phyloP scores from a whole-genome alignment of 805 yeast genomes.

The Sungouiella thailandica region DNA sequence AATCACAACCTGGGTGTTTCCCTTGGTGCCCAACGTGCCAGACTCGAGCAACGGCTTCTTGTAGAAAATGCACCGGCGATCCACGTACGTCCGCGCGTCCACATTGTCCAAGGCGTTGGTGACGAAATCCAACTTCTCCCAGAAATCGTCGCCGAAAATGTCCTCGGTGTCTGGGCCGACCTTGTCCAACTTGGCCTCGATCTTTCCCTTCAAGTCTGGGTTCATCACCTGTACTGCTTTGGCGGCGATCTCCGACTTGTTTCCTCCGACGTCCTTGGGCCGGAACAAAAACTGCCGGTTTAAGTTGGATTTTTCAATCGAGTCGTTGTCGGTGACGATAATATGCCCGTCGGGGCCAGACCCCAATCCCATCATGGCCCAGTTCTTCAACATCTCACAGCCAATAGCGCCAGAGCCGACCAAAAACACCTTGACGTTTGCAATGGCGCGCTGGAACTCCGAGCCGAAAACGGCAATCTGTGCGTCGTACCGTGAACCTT shows the following conservation, averaged over 20 bases:
- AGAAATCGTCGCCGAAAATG: slow-evolving; percentile 78
- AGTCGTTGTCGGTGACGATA: slow-evolving; percentile 85
- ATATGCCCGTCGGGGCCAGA: slow-evolving; percentile 87
- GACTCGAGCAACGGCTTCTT: slow-evolving; percentile 88
- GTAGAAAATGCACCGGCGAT: slow-evolving; percentile 92
- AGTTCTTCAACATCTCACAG: slow-evolving; percentile 95
- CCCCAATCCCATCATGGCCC: slow-evolving; percentile 97
- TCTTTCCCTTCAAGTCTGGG: slow-evolving; percentile 73
- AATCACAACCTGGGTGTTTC: slow-evolving; percentile 93
- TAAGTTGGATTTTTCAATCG: slow-evolving; percentile 91
- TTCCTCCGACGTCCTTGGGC: slow-evolving; percentile 87
- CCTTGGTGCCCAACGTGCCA: slow-evolving; percentile 97
- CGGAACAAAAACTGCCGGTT: slow-evolving; percentile 96
- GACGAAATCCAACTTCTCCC: slow-evolving; percentile 81
- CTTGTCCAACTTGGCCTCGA: slow-evolving; percentile 73
- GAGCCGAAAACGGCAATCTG: slow-evolving; percentile 93
- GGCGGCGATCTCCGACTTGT: slow-evolving; percentile 89
- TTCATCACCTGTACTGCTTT: slow-evolving; percentile 80
- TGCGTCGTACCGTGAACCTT: slow-evolving; percentile 82
- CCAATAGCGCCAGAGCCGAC: slow-evolving; percentile 99
- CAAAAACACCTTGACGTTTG: slow-evolving; percentile 77
- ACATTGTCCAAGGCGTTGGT: slow-evolving; percentile 97
- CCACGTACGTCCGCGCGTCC: slow-evolving; percentile 97
- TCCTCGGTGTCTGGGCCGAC: slow-evolving; percentile 92
- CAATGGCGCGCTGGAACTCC: slow-evolving; percentile 64